phyloP scores from a whole-genome alignment of 345 rosid genomes.

The Boechera divaricarpa region DNA sequence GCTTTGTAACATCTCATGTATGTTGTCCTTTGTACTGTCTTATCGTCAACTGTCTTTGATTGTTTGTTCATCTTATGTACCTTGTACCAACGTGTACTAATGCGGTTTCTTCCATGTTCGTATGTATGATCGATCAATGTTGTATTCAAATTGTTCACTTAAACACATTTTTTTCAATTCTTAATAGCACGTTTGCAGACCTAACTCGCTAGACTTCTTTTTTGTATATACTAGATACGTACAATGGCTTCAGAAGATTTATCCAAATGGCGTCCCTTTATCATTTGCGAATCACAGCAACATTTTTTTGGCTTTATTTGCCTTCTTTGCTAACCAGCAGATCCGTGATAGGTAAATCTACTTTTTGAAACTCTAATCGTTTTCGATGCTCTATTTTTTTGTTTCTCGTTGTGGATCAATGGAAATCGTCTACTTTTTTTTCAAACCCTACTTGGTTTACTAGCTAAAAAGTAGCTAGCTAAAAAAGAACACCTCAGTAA shows the following conservation, averaged over 20 bases:
- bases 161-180: neutral
- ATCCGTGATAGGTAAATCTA: conserved; percentile 13
- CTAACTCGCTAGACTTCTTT: neutral
- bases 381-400: neutral
- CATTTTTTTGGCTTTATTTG: conserved; percentile 11
- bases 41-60: conserved; percentile 18
- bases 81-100: conserved; percentile 31
- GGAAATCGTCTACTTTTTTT: neutral
- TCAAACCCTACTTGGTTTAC: neutral
- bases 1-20: neutral
- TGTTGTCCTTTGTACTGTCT: conserved; percentile 1
- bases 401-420: conserved; percentile 4
- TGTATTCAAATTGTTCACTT: conserved; percentile 20
- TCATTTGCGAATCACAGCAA: conserved; percentile 7
- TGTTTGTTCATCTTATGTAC: conserved; percentile 1
- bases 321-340: neutral
- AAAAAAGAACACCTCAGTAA: neutral
- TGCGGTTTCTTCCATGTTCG: conserved; percentile 17
- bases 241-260: neutral
- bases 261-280: neutral
- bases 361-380: neutral
- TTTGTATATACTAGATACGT: neutral
- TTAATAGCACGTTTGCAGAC: conserved; percentile 8
- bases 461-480: neutral
- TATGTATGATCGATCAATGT: neutral